Percentiles rank a stretch among this genome's conserved stretches.
Conservation (phyloP, 2,329 filamentous ascomycete species). For the Arthroderma sp. region DNA sequence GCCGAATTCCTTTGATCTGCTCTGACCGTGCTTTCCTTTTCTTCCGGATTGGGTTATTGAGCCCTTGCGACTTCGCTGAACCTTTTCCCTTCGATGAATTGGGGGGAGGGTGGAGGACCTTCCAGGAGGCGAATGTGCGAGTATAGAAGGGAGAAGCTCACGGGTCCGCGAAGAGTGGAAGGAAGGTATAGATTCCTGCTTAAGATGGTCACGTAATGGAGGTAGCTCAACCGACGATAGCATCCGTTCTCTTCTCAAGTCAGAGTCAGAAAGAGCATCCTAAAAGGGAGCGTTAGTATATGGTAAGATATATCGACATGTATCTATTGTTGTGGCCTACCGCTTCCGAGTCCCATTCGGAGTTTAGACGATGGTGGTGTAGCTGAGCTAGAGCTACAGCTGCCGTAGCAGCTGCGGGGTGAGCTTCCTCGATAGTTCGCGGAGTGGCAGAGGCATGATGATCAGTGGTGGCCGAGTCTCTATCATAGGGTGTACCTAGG, state of each 20-base stretch:
- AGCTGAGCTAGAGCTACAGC: constrained; percentile 80
- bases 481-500: constrained; percentile 33
- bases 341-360: constrained; percentile 65
- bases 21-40: constrained; percentile 66
- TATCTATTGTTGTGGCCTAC: constrained; percentile 37
- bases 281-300: constrained; percentile 20
- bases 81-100: constrained; percentile 59
- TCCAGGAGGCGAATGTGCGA: constrained; percentile 65
- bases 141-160: constrained; percentile 69
- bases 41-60: constrained; percentile 62
- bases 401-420: constrained; percentile 57
- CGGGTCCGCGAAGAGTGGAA: constrained; percentile 49
- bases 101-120: constrained; percentile 81
- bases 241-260: constrained; percentile 50
- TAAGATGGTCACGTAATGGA: constrained; percentile 53
- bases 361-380: constrained; percentile 62
- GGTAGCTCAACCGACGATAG: constrained; percentile 58
- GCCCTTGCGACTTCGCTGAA: constrained; percentile 65
- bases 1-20: constrained; percentile 60
- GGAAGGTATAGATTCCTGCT: constrained; percentile 59
- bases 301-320: background rate
- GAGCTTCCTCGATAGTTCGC: constrained; percentile 52
- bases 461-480: constrained; percentile 55
- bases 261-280: constrained; percentile 61
- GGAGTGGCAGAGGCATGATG: constrained; percentile 56